These are phyloP conservation scores for Scheffersomyces stambukii DNA, from an alignment of 1,139 yeast genomes.

Conservation along the genomic window DNA sequence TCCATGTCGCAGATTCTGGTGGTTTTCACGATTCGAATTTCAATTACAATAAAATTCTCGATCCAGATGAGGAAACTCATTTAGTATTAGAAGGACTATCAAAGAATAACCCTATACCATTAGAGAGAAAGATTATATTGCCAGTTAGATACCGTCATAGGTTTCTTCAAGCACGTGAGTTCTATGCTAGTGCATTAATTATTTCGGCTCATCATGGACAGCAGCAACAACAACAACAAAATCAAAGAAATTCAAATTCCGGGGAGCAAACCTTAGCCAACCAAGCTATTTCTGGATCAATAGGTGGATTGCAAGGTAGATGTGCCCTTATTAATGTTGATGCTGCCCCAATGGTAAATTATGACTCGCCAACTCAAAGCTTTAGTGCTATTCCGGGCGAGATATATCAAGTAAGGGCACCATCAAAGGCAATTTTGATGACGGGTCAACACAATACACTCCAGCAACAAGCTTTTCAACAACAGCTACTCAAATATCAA, in stretches of 20 bases:
- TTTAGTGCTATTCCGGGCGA: slow-evolving; percentile 52
- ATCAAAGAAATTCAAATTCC: slow-evolving; percentile 11
- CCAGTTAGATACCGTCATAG: slow-evolving; percentile 69
- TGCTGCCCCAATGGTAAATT: slow-evolving; percentile 16
- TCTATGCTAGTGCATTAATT: slow-evolving; percentile 63
- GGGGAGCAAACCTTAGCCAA: slow-evolving; percentile 40
- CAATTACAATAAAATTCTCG: slow-evolving; percentile 28
- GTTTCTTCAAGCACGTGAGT: slow-evolving; percentile 78
- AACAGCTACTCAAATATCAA: slow-evolving; percentile 42
- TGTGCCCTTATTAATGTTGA: slow-evolving; percentile 73
- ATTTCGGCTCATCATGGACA: slow-evolving; percentile 25
- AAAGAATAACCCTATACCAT: slow-evolving; percentile 73
- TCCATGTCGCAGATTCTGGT: slow-evolving; percentile 30
- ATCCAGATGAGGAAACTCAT: slow-evolving; percentile 91
- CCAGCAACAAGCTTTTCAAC: slow-evolving; percentile 50
- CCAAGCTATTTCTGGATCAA: slow-evolving; percentile 50
- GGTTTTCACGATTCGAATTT: slow-evolving; percentile 16
- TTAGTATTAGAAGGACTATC: slow-evolving; percentile 91
- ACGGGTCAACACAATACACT: slow-evolving; percentile 42
- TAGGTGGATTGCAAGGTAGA: slow-evolving; percentile 73
- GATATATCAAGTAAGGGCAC: slow-evolving; percentile 58
- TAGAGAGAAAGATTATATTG: slow-evolving; percentile 69
- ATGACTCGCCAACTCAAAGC: slow-evolving; percentile 40
- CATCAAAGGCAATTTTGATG: slow-evolving; percentile 46
- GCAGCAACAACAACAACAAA: slow-evolving; percentile 11